Evolutionary conservation across 345 rosid genomes (phyloP), one percentile per base, ranked within the genome.

Genomic region (Luvunga scandens): DNA sequence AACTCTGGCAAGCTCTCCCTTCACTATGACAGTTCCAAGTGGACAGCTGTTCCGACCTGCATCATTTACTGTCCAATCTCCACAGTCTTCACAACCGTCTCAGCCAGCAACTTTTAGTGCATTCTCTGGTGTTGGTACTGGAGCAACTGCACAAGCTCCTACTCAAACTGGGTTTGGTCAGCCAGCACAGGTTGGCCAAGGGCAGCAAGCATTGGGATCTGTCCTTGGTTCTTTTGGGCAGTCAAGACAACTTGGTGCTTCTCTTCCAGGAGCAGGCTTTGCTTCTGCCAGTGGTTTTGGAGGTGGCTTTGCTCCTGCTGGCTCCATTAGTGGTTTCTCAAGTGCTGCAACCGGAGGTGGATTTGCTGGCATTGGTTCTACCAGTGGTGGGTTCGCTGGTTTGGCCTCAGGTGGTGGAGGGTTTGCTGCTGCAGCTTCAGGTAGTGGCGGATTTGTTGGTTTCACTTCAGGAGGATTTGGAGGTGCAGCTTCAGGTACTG

Each of bases 151-250:
- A 45, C 96, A 84, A 81, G 81, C 88, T 83, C 91, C 90, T 38
- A 74, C 84, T 78, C 98, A 76, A 80, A 81, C 85, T 71, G 97
- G 89, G 63, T 92, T 91, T 86, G 97, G 97, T 75, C 92, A 91
- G 82, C 94, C 93, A 36, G 85, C 98, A 39, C 94, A 88, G 73
- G 69, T 94, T 83, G 97, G 98, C 61, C 83, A 81, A 21, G 98
- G 97, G 64, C 98, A 96, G 81, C 95, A 90, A 83, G 97, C 97
- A 72, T 81, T 94, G 77, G 98, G 95, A 73, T 90, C 99, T 6
- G 97, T 94, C 83, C 98, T 96, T 55, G 98, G 99, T 79, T 57
- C 97, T 78, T 96, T 96, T 88, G 98, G 99, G 56, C 98, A 94
- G 89, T 92, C 98, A 2, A 89, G 98, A 79, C 98, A 96, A 86